phyloP scores from a whole-genome alignment of 495 filamentous ascomycete genomes.

The Aspergillus cavernicola region DNA sequence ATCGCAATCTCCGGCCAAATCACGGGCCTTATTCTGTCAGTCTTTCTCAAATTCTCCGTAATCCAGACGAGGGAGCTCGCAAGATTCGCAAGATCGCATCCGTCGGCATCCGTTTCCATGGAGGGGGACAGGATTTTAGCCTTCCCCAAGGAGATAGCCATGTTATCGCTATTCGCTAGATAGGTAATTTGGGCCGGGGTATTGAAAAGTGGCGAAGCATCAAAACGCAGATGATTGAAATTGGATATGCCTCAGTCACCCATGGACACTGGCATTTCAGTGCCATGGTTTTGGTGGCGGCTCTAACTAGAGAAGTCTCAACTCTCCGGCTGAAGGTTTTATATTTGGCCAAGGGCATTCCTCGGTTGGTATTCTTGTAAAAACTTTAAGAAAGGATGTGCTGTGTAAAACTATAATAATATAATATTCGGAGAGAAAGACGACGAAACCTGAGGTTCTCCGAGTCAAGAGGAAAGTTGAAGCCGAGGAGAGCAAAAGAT shows the following conservation, averaged over 20 bases:
- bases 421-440: no score
- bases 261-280: background rate
- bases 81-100: background rate
- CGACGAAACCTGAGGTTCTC: no score
- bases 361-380: background rate
- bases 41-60: no score
- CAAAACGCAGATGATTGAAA: background rate
- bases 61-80: background rate
- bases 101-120: background rate
- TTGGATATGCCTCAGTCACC: background rate
- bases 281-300: constrained; percentile 6
- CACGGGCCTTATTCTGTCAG: background rate
- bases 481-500: background rate
- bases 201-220: constrained; percentile 1
- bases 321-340: background rate
- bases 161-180: background rate
- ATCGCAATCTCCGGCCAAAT: constrained; percentile 1
- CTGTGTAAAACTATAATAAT: background rate
- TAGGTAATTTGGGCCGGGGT: background rate
- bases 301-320: background rate
- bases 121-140: no score
- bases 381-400: no score
- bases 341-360: background rate
- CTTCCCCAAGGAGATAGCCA: background rate
- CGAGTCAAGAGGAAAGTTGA: background rate